Base-by-base conservation (phyloP, 73 alveolate species). In the Tetrahymena elliotti region DNA sequence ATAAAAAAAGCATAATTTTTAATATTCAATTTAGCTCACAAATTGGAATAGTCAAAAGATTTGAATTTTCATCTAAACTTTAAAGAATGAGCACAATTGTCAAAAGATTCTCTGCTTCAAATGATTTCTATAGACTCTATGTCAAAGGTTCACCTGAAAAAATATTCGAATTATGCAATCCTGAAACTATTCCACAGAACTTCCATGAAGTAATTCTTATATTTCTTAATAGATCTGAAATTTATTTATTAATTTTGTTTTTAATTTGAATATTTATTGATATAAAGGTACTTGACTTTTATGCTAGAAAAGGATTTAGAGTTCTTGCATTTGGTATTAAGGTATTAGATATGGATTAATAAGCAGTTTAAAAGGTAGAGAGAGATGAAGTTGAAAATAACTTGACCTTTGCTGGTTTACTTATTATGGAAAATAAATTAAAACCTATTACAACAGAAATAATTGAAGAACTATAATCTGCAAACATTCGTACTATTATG, bases 91-190 rank as follows among this genome's bases (percentile, higher is more conserved):
- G 99, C 36, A 99, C 98, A 22, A 97, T 99, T 35, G 98, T 97
- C 20, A 47, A 47, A 47, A 47, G 82, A 13, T 47, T 47, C 6
- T 47, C 2, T 31, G 93, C 39, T 83, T 38, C 27, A 16, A 68
- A 93, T 39, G 93, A 84, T 18, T 24, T 47, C 47, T 96, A 95
- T 83, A 96, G 97, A 93, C 95, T 97, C 15, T 98, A 96, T 95
- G 97, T 97, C 41, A 99, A 99, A 94, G 99, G 99, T 5, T 96
- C 99, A 8, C 99, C 99, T 7, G 99, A 99, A 94, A 98, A 96
- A 95, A 94, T 99, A 83, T 94, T 96, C 93, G 99, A 97, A 84
- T 95, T 98, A 33, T 99, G 99, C 93, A 94, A 94, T 35, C 96
- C 96, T n/a, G 95, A 97, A 38, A 94, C 99, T 7, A 93, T 98